Conservation (phyloP, 108 stramenopile species). For the Craspedostauros australis region DNA sequence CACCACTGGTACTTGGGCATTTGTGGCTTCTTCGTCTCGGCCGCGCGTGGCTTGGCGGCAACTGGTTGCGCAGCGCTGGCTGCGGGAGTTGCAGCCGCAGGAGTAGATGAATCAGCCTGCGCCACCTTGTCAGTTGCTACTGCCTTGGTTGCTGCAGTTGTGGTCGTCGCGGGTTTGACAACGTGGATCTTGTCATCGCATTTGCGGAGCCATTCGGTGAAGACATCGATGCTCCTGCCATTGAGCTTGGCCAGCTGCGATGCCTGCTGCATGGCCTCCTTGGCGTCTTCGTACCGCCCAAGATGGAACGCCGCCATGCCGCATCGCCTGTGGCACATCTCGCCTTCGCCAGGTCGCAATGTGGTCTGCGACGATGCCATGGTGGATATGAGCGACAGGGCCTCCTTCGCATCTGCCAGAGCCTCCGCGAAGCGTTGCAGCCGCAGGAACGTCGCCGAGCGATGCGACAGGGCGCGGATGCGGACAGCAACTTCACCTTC, state of each 20-base stretch:
- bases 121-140: neutral
- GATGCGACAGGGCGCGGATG: constrained; percentile 54
- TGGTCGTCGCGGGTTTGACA: constrained; percentile 5
- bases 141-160: neutral
- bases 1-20: constrained; percentile 92
- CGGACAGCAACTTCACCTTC: constrained; percentile 18
- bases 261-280: constrained; percentile 21
- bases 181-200: constrained; percentile 17
- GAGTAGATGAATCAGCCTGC: neutral
- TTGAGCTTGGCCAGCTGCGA: constrained; percentile 24
- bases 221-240: constrained; percentile 6
- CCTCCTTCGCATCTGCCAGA: constrained; percentile 57
- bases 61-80: neutral
- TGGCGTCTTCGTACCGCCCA: constrained; percentile 25
- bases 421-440: constrained; percentile 59
- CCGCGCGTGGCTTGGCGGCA: neutral
- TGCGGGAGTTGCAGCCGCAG: constrained; percentile 2
- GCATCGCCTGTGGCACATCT: constrained; percentile 31
- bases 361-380: constrained; percentile 6
- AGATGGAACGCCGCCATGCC: constrained; percentile 57
- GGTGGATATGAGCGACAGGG: constrained; percentile 27
- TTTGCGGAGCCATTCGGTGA: constrained; percentile 11
- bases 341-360: constrained; percentile 42
- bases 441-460: constrained; percentile 57
- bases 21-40: constrained; percentile 14